Evolutionary conservation across 2,329 filamentous ascomycete genomes (phyloP).

Genomic region (Tolypocladium inflatum): DNA sequence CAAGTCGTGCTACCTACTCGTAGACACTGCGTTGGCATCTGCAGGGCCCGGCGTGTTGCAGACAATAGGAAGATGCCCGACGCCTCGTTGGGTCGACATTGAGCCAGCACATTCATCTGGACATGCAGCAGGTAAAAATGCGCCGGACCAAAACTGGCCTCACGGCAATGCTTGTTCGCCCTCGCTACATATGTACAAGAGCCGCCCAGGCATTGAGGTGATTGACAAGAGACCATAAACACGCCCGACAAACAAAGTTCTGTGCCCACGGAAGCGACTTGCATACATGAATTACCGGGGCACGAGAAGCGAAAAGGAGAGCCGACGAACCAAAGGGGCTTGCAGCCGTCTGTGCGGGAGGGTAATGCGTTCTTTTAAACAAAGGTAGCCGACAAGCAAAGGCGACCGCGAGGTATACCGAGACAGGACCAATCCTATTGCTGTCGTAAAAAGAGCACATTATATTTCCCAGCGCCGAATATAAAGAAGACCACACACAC

Average conservation of each 20-base stretch:
- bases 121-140: background rate
- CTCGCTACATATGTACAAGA: conserved; percentile 16
- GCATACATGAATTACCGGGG: background rate
- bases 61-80: background rate
- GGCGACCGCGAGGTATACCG: conserved; percentile 10
- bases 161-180: conserved; percentile 21
- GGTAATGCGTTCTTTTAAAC: conserved; percentile 10
- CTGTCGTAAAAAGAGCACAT: conserved; percentile 15
- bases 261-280: background rate
- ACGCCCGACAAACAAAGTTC: conserved; percentile 15
- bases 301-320: conserved; percentile 7
- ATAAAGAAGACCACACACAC: conserved; percentile 17
- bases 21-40: background rate
- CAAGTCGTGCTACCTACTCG: background rate
- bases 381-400: conserved; percentile 7
- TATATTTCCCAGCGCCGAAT: conserved; percentile 18
- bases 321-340: conserved; percentile 7
- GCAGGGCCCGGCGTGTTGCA: background rate
- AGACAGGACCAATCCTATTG: conserved; percentile 16
- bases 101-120: background rate
- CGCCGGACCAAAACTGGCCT: conserved; percentile 30
- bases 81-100: background rate
- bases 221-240: conserved; percentile 28
- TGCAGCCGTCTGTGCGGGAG: conserved; percentile 9
- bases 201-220: conserved; percentile 14